Evolutionary conservation across 23 red algal genomes (phyloP).

Genomic region (Gracilaria caudata): DNA sequence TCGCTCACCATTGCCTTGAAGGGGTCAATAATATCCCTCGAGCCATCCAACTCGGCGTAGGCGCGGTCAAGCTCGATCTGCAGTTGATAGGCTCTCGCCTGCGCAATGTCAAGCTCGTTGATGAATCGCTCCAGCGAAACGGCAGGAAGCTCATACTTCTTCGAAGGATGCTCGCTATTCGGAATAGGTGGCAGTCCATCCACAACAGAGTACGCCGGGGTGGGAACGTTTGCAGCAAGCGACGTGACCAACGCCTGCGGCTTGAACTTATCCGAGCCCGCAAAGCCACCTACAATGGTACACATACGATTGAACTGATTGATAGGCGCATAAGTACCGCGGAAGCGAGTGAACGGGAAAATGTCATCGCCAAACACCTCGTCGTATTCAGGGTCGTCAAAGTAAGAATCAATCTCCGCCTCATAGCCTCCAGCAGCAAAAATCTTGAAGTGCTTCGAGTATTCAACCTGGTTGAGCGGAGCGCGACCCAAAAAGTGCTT

Average conservation of each 20-base stretch:
- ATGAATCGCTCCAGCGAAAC: slow-evolving; percentile 55
- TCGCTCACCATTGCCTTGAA: slow-evolving; percentile 68
- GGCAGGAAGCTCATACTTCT: slow-evolving; percentile 61
- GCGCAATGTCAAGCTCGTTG: slow-evolving; percentile 61
- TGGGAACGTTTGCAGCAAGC: slow-evolving; percentile 60
- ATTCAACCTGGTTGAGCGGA: slow-evolving; percentile 71
- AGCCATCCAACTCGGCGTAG: slow-evolving; percentile 40
- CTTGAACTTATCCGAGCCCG: slow-evolving; percentile 62
- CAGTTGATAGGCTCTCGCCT: slow-evolving; percentile 55
- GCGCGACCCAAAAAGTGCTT: slow-evolving; percentile 80
- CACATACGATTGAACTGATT: slow-evolving; percentile 76
- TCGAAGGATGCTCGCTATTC: slow-evolving; percentile 66
- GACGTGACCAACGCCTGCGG: slow-evolving; percentile 45
- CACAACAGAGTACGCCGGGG: slow-evolving; percentile 24
- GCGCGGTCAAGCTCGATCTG: slow-evolving; percentile 62
- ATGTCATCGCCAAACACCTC: slow-evolving; percentile 80
- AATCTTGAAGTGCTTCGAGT: slow-evolving; percentile 70
- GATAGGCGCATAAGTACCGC: slow-evolving; percentile 78
- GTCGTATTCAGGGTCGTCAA: slow-evolving; percentile 79
- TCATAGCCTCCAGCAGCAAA: slow-evolving; percentile 83
- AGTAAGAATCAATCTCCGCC: slow-evolving; percentile 79
- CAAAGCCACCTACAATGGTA: slow-evolving; percentile 68
- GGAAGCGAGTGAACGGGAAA: slow-evolving; percentile 80
- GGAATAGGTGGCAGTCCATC: slow-evolving; percentile 77
- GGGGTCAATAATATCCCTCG: slow-evolving; percentile 31